Conservation (phyloP, 2,329 filamentous ascomycete species). For the Grosmannia huntii region DNA sequence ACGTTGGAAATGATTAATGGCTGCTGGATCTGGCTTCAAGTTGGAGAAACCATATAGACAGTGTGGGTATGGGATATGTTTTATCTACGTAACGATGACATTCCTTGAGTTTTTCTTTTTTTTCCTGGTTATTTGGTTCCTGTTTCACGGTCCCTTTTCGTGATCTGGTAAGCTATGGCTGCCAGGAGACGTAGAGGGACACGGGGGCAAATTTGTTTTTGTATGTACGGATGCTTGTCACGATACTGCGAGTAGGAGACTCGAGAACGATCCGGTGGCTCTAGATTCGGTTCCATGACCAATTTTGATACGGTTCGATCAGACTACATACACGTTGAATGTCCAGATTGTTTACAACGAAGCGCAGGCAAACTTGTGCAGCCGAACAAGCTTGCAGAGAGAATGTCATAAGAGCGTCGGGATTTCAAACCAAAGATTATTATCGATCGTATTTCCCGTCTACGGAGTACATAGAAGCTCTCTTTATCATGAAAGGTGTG, state of each 20-base stretch:
- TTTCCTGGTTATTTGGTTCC: constrained; percentile 1
- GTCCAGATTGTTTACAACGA: neutral
- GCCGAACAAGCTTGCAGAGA: neutral
- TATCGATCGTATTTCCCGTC: too few relatives aligned
- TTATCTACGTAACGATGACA: constrained; percentile 1
- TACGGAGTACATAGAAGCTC: too few relatives aligned
- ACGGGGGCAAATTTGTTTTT: neutral
- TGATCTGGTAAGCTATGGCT: neutral
- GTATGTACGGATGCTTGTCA: neutral
- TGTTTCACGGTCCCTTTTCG: constrained; percentile 2
- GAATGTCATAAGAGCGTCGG: neutral
- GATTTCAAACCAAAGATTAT: neutral
- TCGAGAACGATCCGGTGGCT: neutral
- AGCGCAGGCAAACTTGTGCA: neutral
- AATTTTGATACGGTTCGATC: neutral
- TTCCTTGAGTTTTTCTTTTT: constrained; percentile 1
- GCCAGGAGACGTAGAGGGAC: neutral
- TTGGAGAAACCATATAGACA: constrained; percentile 5
- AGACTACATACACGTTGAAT: neutral
- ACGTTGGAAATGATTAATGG: constrained; percentile 17
- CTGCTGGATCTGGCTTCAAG: constrained; percentile 13
- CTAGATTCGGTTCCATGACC: neutral
- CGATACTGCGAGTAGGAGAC: neutral
- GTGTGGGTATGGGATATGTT: neutral
- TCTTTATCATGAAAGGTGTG: too few relatives aligned